These are phyloP conservation scores for Pascua sp. DNA, from an alignment of 1,284 basidiomycete species.

Conservation along the genomic window DNA sequence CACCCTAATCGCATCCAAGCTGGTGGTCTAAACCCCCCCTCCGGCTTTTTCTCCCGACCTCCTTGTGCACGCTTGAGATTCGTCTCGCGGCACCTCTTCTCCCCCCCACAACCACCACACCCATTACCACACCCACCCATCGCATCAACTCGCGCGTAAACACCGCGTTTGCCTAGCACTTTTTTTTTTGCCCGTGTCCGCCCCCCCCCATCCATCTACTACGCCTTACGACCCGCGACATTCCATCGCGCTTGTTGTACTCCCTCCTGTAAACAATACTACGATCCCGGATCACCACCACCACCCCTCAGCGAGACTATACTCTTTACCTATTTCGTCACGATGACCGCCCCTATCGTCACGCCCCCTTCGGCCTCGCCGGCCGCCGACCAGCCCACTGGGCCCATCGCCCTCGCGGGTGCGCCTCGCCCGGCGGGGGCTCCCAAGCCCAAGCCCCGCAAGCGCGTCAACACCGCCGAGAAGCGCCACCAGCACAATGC, in stretches of 20 bases:
- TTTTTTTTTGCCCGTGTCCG: conserved; percentile 1
- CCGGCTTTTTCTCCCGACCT: conserved; percentile 32
- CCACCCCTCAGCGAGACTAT: not conserved
- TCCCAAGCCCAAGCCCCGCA: conserved; percentile 61
- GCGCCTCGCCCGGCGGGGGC: conserved; percentile 21
- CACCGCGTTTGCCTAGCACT: not conserved
- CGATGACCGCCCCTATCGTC: conserved; percentile 19
- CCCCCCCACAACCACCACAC: conserved; percentile 6
- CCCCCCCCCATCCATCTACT: not conserved
- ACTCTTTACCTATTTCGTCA: conserved; percentile 4
- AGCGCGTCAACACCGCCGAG: conserved; percentile 85
- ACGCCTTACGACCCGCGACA: too few relatives aligned
- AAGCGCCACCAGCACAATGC: conserved; percentile 91
- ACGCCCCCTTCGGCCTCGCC: conserved; percentile 35
- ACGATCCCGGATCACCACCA: not conserved
- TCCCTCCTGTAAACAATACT: not conserved
- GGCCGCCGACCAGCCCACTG: conserved; percentile 16
- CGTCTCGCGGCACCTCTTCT: conserved; percentile 47
- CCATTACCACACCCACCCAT: not conserved
- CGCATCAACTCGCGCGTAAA: not conserved
- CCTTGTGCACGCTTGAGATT: conserved; percentile 50
- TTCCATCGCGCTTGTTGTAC: not conserved
- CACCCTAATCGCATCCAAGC: conserved; percentile 25
- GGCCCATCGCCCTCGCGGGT: conserved; percentile 17
- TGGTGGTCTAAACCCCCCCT: conserved; percentile 31